Evolutionary conservation across 768 basidiomycete genomes (phyloP).

Genomic region (Suillus fuscotomentosus): DNA sequence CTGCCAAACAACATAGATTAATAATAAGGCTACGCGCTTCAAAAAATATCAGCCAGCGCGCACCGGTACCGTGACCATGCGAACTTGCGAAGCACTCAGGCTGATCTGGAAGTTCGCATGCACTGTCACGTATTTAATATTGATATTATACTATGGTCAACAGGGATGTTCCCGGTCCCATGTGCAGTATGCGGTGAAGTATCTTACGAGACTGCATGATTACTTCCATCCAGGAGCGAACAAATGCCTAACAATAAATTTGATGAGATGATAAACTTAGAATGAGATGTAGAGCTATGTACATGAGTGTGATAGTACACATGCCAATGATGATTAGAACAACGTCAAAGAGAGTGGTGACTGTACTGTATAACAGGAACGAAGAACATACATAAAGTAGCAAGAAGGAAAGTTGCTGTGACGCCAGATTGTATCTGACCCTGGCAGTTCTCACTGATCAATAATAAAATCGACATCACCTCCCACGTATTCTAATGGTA

Average conservation of each 20-base stretch:
- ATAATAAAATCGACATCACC: neutral
- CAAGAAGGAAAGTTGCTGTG: neutral
- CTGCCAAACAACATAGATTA: constrained; percentile 7
- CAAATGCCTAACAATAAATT: neutral
- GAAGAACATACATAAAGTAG: neutral
- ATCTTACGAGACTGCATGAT: neutral
- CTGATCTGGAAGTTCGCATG: no score
- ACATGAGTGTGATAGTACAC: neutral
- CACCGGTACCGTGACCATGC: neutral
- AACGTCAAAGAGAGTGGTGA: neutral
- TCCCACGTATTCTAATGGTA: neutral
- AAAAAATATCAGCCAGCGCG: neutral
- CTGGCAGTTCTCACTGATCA: neutral
- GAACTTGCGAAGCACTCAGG: neutral
- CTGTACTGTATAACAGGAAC: neutral
- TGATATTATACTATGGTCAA: no score
- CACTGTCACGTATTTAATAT: no score
- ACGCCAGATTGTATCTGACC: neutral
- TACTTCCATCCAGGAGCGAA: neutral
- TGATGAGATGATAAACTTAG: neutral
- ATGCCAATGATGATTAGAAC: neutral
- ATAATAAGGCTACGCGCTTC: neutral
- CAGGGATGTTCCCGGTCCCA: neutral
- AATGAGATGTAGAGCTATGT: neutral
- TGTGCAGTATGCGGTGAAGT: neutral